Base-by-base conservation (phyloP, 169 alveolate species). In the Plasmodium coatneyi region DNA sequence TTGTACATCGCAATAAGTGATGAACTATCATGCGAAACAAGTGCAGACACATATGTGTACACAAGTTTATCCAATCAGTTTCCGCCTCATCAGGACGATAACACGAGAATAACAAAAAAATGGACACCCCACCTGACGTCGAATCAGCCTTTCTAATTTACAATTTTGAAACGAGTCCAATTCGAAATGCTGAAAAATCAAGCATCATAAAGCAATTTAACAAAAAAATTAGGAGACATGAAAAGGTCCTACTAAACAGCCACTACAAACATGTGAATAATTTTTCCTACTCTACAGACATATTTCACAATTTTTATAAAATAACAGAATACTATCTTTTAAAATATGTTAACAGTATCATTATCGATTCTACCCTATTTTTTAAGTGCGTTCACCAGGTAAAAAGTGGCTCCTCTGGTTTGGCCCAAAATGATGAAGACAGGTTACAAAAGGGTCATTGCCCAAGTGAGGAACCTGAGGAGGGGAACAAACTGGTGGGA, bases 261-360 rank as follows among this genome's bases (percentile, higher is more conserved):
- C 80, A 34, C 71, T 87, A 87, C 49, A 79, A 87, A 22, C 84
- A 87, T 87, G 93, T 87, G 30, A 87, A 87, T 87, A 87, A 87
- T 72, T 87, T 87, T 60, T 79, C 93, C 5, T 87, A 87, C 34
- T 60, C 93, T 79, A 87, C 93, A 60, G 71, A 87, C 22, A 79
- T 72, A 87, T 60, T 87, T 60, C 93, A 87, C 56, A 78, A 76
- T 80, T 87, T 87, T 79, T 87, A 78, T 39, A 87, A 87, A 79
- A 22, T 87, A 56, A 25, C 82, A 30, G 93, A 87, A 87, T 80
- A 79, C 41, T 87, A 87, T 78, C 14, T 87, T 79, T 79, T 87
- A n/a, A 87, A 87, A 49, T 87, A 87, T 34, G 66, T 79, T 16
- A 87, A 87, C 49, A 66, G 93, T 41, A 87, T 79, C 41, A 79